phyloP scores from a whole-genome alignment of 345 rosid species.

The Ceriops tagal region DNA sequence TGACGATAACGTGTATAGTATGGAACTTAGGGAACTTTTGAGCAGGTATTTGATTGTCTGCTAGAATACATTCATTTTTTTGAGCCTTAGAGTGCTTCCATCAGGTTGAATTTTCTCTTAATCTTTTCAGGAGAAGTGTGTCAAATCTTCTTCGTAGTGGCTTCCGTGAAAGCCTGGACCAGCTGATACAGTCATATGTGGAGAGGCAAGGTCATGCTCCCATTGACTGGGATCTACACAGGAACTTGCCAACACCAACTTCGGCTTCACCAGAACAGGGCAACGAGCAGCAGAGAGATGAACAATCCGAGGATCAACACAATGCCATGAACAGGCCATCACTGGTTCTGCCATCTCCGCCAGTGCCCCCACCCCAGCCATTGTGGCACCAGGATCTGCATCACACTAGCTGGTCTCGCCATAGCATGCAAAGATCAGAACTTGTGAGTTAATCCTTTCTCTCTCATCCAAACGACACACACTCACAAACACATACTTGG shows the following conservation, averaged over 20 bases:
- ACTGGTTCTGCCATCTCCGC: conserved; percentile 67
- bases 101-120: conserved; percentile 7
- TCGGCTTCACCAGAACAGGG: conserved; percentile 57
- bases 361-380: conserved; percentile 92
- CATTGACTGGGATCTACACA: conserved; percentile 87
- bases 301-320: conserved; percentile 50
- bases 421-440: conserved; percentile 84
- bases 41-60: conserved; percentile 63
- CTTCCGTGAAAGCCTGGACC: conserved; percentile 98
- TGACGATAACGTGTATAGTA: conserved; percentile 87
- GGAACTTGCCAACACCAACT: conserved; percentile 60
- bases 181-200: conserved; percentile 86
- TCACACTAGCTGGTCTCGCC: conserved; percentile 84
- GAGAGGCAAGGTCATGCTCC: conserved; percentile 88
- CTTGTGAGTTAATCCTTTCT: conserved; percentile 49
- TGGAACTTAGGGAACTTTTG: conserved; percentile 96
- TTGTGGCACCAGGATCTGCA: conserved; percentile 89
- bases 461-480: not conserved
- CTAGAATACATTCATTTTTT: not conserved
- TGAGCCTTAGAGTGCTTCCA: not conserved
- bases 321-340: conserved; percentile 56
- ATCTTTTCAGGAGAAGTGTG: conserved; percentile 77
- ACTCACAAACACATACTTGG: too few relatives aligned
- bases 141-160: conserved; percentile 97
- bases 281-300: conserved; percentile 65